phyloP scores from a whole-genome alignment of 2,329 filamentous ascomycete species.

The Colletotrichum costaricense region DNA sequence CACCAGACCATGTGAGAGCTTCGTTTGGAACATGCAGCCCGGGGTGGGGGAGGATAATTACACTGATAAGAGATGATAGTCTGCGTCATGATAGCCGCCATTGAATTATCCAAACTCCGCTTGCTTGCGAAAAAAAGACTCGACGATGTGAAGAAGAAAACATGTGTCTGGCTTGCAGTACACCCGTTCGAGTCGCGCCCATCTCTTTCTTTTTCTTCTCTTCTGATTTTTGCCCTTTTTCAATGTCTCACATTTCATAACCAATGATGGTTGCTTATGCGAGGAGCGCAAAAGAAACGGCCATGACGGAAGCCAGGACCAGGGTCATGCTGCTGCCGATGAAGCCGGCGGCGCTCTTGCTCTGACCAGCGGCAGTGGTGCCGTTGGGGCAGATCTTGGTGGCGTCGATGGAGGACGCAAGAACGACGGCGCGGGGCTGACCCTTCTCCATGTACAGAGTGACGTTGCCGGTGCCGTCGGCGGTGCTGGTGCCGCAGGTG shows the following conservation, averaged over 20 bases:
- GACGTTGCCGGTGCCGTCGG: constrained; percentile 33
- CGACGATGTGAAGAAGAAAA: constrained; percentile 9
- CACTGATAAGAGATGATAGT: neutral
- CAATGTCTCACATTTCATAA: neutral
- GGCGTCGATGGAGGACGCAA: constrained; percentile 7
- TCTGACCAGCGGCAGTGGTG: constrained; percentile 20
- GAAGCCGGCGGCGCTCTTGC: constrained; percentile 11
- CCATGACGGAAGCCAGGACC: constrained; percentile 22
- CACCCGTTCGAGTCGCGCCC: neutral
- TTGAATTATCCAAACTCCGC: constrained; percentile 18
- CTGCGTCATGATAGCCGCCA: neutral
- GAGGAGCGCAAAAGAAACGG: constrained; percentile 25
- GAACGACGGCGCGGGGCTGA: constrained; percentile 26
- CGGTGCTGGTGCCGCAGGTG: constrained; percentile 22
- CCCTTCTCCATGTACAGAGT: constrained; percentile 33
- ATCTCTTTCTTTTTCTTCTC: neutral
- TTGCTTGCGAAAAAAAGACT: neutral
- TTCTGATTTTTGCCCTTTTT: neutral
- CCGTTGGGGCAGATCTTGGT: constrained; percentile 26
- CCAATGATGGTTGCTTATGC: constrained; percentile 7
- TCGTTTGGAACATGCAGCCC: neutral
- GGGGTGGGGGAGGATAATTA: constrained; percentile 9
- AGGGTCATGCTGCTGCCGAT: constrained; percentile 21
- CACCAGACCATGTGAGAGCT: constrained; percentile 28
- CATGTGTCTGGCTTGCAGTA: constrained; percentile 14